Conservation (phyloP, 192 early-diverging fungal species). For the Polychytrium aggregatum region DNA sequence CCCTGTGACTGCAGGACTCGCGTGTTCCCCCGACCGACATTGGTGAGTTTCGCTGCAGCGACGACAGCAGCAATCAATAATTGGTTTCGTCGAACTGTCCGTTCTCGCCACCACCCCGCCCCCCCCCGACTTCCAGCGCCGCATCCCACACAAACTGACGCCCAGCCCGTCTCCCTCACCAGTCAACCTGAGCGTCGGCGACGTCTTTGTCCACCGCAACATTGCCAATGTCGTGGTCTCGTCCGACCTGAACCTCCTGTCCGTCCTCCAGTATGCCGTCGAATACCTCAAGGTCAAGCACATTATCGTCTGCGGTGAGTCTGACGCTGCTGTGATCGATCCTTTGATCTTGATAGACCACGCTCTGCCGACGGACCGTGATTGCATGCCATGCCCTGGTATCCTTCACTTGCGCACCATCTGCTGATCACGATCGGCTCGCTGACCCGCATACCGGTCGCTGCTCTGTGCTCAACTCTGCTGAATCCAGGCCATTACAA, state of each 20-base stretch:
- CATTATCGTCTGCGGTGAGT: constrained; percentile 67
- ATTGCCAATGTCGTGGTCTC: constrained; percentile 84
- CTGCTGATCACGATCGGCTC: too few species aligned
- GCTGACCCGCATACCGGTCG: neutral
- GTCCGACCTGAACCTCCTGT: constrained; percentile 64
- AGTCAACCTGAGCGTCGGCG: constrained; percentile 34
- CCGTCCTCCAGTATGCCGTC: constrained; percentile 82
- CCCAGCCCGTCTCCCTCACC: neutral
- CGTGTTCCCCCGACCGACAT: constrained; percentile 12
- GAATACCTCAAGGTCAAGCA: constrained; percentile 78
- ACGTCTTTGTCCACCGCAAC: constrained; percentile 90
- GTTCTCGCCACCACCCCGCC: neutral
- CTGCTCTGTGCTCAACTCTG: neutral
- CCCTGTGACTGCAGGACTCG: too few species aligned
- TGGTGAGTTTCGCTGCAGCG: constrained; percentile 3
- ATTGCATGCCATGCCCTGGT: too few species aligned
- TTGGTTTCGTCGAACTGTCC: too few species aligned
- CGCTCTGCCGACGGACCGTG: neutral
- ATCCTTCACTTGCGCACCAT: neutral
- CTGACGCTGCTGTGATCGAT: neutral
- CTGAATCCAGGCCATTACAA: constrained; percentile 20
- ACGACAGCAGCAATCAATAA: too few species aligned
- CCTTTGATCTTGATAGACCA: neutral
- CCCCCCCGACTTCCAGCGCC: neutral
- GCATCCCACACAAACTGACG: neutral